Evolutionary conservation across 805 yeast species (phyloP), one percentile per base, ranked within the genome.

Genomic region (Groenewaldozyma tartarivorans): DNA sequence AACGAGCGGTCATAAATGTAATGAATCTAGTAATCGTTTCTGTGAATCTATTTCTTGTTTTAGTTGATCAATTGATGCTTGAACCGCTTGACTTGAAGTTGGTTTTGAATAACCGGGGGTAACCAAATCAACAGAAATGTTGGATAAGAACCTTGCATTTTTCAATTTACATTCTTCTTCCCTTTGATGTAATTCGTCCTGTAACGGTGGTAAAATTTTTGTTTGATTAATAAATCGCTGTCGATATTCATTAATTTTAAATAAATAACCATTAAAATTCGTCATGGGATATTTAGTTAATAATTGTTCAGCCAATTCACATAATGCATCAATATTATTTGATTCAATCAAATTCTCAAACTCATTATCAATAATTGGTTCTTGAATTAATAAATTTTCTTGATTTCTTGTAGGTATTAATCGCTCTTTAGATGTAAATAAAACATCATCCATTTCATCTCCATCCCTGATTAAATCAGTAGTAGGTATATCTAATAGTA

Each of bases 391-490:
- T 20, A 9, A 32, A 30, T 9, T 5, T 17, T 5, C 16, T 9
- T 24, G 29, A 24, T 24, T 24, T 24, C 29, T 24, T 7, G 13
- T 13, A 9, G 29, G 29, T 9, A 24, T 24, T 13, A 24, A 24
- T 7, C 13, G 29, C 29, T 24, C 29, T 24, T 24, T 13, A 24
- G 29, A 24, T 24, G 29, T 24, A 36, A 48, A 48, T 38, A 50
- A 37, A 20, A 42, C 41, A 11, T 46, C 44, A 17, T 48, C 53
- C 15, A 37, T 45, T 26, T 41, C 56, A 27, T 73, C 72, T 2
- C 81, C 75, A 55, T 79, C 86, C 48, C 79, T 66, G 17, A 79
- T 59, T n/a, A 79, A 59, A 17, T 67, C 60, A 2, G 79, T 75
- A 42, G 78, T 76, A 21, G 67, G 65, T 9, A 77, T 75, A 37